These are phyloP conservation scores for Discostella stelligeroides DNA, from an alignment of 108 stramenopile species.

Conservation along the genomic window DNA sequence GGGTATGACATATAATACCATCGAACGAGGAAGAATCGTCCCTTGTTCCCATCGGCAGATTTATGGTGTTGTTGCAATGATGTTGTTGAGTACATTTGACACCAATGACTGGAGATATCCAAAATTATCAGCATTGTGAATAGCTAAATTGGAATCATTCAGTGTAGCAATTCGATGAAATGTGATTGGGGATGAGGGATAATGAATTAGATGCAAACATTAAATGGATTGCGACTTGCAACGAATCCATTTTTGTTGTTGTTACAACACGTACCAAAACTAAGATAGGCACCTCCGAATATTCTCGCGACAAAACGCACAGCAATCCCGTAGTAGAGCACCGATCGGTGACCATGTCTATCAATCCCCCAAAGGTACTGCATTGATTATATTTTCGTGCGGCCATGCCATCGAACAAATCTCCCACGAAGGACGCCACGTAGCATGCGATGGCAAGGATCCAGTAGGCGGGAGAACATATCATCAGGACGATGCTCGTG, in stretches of 20 bases:
- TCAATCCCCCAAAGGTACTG: conserved; percentile 85
- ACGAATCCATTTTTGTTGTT: no score
- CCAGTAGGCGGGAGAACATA: conserved; percentile 56
- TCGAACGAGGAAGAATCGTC: conserved; percentile 84
- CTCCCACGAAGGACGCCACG: conserved; percentile 91
- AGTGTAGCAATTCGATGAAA: no score
- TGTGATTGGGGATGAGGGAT: background rate
- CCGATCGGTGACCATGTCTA: conserved; percentile 99
- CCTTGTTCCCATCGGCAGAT: conserved; percentile 84
- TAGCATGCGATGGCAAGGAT: conserved; percentile 73
- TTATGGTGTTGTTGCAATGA: conserved; percentile 90
- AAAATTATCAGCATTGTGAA: conserved; percentile 69
- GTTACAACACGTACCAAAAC: conserved; percentile 49
- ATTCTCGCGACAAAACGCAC: conserved; percentile 63
- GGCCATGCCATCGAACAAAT: conserved; percentile 94
- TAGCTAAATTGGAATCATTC: conserved; percentile 7
- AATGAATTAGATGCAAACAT: no score
- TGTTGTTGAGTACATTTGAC: conserved; percentile 89
- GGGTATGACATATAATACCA: conserved; percentile 93
- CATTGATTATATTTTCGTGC: conserved; percentile 91
- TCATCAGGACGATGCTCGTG: conserved; percentile 68
- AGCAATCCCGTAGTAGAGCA: conserved; percentile 90
- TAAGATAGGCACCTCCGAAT: conserved; percentile 31
- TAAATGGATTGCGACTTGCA: no score
- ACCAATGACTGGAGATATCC: conserved; percentile 92